A percentile compares a stretch with the other conserved stretches of the same genome.
Evolutionary conservation across 306 rosid species (phyloP).

Genomic region (Datisca glomerata): DNA sequence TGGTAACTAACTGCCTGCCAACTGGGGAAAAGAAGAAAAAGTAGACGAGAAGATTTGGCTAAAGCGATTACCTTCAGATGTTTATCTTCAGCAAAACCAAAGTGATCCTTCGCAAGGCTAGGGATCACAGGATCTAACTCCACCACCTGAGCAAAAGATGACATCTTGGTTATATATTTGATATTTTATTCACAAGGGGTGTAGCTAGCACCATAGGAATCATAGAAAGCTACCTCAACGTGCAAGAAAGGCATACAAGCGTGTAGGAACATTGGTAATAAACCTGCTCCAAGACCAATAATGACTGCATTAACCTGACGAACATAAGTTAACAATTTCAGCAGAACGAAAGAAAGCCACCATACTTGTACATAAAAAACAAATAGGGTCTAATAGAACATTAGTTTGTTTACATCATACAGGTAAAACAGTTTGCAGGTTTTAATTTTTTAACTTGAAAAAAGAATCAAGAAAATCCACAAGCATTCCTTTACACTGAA

Average conservation of each 20-base stretch:
- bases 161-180: not conserved
- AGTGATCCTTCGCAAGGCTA: constrained; percentile 61
- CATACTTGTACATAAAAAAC: constrained; percentile 5
- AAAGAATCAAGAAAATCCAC: too few relatives aligned
- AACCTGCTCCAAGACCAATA: constrained; percentile 95
- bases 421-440: too few relatives aligned
- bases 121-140: constrained; percentile 67
- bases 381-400: too few relatives aligned
- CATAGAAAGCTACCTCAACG: constrained; percentile 88
- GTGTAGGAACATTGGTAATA: constrained; percentile 91
- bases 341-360: constrained; percentile 8
- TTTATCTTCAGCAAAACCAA: constrained; percentile 60
- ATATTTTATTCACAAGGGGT: not conserved
- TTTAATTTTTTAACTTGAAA: too few relatives aligned
- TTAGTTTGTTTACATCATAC: too few relatives aligned
- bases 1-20: too few relatives aligned
- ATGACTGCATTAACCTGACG: constrained; percentile 72
- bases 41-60: too few relatives aligned
- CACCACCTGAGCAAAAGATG: constrained; percentile 50
- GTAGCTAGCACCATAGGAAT: too few relatives aligned
- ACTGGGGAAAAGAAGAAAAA: too few relatives aligned
- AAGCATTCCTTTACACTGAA: too few relatives aligned
- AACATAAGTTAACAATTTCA: constrained; percentile 16
- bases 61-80: constrained; percentile 46
- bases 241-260: constrained; percentile 58